These are phyloP conservation scores for Thermothielavioides terrestris DNA, from an alignment of 495 filamentous ascomycete species.

Conservation along the genomic window DNA sequence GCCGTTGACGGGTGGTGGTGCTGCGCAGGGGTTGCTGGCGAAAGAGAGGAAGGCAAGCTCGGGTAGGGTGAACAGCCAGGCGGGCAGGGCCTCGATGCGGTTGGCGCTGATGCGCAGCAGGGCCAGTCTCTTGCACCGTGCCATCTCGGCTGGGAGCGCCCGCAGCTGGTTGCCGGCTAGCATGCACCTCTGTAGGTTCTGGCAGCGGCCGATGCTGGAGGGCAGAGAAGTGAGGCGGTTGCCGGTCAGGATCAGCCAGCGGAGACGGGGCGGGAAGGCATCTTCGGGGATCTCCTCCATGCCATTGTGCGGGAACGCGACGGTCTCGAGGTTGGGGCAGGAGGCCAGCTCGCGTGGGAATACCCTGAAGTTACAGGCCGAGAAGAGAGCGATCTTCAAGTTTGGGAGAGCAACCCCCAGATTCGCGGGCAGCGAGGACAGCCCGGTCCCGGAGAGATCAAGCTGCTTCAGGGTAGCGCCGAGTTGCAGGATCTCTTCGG, in stretches of 20 bases:
- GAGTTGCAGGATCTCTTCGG: conserved; percentile 32
- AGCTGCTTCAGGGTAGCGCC: conserved; percentile 34
- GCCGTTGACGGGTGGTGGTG: conserved; percentile 13
- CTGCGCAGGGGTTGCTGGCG: conserved; percentile 36
- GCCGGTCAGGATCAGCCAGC: conserved; percentile 39
- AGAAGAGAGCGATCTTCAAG: conserved; percentile 38
- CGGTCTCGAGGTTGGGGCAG: conserved; percentile 37
- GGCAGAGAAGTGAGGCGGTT: conserved; percentile 32
- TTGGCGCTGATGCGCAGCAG: conserved; percentile 37
- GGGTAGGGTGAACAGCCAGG: conserved; percentile 36
- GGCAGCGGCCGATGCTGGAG: conserved; percentile 31
- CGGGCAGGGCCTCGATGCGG: conserved; percentile 26
- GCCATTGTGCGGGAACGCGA: conserved; percentile 38
- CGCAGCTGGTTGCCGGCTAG: conserved; percentile 33
- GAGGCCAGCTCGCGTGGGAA: conserved; percentile 34
- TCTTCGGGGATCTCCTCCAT: conserved; percentile 36
- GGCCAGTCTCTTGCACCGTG: conserved; percentile 32
- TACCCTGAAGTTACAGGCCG: conserved; percentile 35
- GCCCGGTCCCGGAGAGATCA: conserved; percentile 37
- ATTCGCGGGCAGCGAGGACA: conserved; percentile 31
- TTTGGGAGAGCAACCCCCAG: conserved; percentile 30
- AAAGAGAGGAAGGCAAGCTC: conserved; percentile 39
- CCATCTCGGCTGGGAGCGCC: conserved; percentile 31
- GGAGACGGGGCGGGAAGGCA: conserved; percentile 30
- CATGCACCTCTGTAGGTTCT: conserved; percentile 36